Base-by-base conservation (phyloP, 495 filamentous ascomycete genomes). In the Xylaria curta region DNA sequence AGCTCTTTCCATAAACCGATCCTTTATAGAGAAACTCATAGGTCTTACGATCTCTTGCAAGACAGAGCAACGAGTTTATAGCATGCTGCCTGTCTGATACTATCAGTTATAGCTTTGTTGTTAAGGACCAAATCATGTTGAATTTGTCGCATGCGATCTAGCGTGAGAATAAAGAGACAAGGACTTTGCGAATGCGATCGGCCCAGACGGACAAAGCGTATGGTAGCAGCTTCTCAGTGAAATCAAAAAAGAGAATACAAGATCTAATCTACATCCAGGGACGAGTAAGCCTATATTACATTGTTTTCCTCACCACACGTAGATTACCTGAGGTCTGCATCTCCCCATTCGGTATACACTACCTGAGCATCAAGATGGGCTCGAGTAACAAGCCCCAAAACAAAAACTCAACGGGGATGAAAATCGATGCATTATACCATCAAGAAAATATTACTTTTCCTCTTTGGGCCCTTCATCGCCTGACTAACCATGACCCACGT, bases 381-480 rank as follows among this genome's bases (percentile, higher is more conserved):
- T 15, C 12, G 9, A 26, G 12, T 54, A n/a, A 12, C 26, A 56
- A 56, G 10, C 51, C 21, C 10, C 21, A 28, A 21, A 51, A 24
- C 0, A 26, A 26, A 4, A 24, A 51, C 2, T 0, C 0, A 2
- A 28, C 9, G 4, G 4, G 10, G 24, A 15, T 15, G 13, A 24
- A 5, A 26, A 0, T 0, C 49, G 12, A 15, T 24, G 1, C 8
- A 28, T 54, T 3, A 5, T 5, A 1, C 1, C 1, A 12, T 28
- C 21, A 13, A 28, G 3, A 28, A 28, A 13, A 28, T 28, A 28
- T 13, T 28, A 8, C 1, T 7, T 56, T 31, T 10, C 24, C 53
- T 56, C 12, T 6, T 0, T 31, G 6, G 10, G 26, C 13, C 6
- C 0, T 2, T 17, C 0, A 0, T 10, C 0, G 0, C 12, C 9